Evolutionary conservation across 1,284 basidiomycete species (phyloP).

Genomic region (Fistulina hepatica): DNA sequence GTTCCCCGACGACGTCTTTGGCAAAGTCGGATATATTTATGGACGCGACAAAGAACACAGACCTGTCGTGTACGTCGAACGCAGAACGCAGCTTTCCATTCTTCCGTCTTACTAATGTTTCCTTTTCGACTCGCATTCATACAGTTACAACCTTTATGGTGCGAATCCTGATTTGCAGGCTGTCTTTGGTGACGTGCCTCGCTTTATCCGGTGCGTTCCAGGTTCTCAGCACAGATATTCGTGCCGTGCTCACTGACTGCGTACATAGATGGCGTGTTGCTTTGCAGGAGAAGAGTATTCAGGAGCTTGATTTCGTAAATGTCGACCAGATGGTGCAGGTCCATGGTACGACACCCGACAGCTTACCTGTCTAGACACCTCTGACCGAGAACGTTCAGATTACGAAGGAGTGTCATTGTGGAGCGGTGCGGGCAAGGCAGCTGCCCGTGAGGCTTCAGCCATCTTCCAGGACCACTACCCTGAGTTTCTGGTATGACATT

Average conservation of each 20-base stretch:
- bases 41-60: conserved; percentile 57
- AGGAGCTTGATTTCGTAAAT: conserved; percentile 56
- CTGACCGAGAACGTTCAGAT: conserved; percentile 30
- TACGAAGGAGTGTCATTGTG: conserved; percentile 60
- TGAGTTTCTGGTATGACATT: conserved; percentile 51
- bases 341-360: conserved; percentile 44
- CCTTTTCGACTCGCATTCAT: background rate
- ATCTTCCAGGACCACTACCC: conserved; percentile 70
- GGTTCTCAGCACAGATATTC: conserved; percentile 2
- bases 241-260: background rate
- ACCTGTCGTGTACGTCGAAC: conserved; percentile 45
- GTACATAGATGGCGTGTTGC: conserved; percentile 57
- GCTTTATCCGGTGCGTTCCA: conserved; percentile 51
- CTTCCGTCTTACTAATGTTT: no score
- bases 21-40: conserved; percentile 47
- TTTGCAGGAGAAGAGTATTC: conserved; percentile 59
- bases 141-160: conserved; percentile 66
- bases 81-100: no score
- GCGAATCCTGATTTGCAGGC: conserved; percentile 49
- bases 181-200: conserved; percentile 59
- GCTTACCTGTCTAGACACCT: no score
- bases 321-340: conserved; percentile 68
- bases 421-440: conserved; percentile 62
- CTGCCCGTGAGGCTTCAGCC: conserved; percentile 56
- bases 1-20: conserved; percentile 57